These are phyloP conservation scores for Globisporangium heterothallicum DNA, from an alignment of 352 stramenopile genomes.

Conservation along the genomic window DNA sequence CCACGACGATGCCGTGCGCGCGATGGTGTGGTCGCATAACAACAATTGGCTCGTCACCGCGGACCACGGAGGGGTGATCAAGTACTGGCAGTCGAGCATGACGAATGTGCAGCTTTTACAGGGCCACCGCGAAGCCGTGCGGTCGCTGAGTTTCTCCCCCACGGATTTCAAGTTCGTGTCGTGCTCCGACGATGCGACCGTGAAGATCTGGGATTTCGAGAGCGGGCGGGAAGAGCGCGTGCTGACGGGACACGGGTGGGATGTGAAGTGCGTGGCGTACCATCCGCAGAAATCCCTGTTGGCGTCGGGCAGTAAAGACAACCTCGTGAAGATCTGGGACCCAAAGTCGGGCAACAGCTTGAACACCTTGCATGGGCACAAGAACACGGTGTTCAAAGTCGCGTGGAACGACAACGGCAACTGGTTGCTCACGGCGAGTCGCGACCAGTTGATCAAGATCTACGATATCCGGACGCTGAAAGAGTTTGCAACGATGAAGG, in stretches of 20 bases:
- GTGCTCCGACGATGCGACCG: conserved; percentile 95
- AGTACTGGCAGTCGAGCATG: conserved; percentile 91
- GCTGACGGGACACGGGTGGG: conserved; percentile 95
- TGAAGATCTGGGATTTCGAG: conserved; percentile 92
- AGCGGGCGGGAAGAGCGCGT: conserved; percentile 90
- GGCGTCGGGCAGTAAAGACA: conserved; percentile 95
- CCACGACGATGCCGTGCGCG: conserved; percentile 82
- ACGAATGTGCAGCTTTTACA: conserved; percentile 84
- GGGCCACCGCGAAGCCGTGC: conserved; percentile 88
- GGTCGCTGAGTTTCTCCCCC: conserved; percentile 94
- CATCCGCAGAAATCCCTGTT: conserved; percentile 93
- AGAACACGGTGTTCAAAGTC: conserved; percentile 97
- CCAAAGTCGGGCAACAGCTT: conserved; percentile 89
- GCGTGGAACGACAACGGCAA: conserved; percentile 98
- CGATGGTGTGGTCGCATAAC: conserved; percentile 90
- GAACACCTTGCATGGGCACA: conserved; percentile 96
- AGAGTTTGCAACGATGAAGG: conserved; percentile 92
- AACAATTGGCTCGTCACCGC: conserved; percentile 89
- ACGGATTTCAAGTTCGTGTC: conserved; percentile 98
- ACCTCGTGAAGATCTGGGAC: conserved; percentile 98
- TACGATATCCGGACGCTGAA: conserved; percentile 98
- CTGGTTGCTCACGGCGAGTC: conserved; percentile 94
- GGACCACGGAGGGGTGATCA: conserved; percentile 88
- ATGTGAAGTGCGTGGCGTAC: conserved; percentile 97
- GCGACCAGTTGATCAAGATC: conserved; percentile 98